Evolutionary conservation across 176 grass and related monocot genomes (phyloP).

Genomic region (Phragmites australis): DNA sequence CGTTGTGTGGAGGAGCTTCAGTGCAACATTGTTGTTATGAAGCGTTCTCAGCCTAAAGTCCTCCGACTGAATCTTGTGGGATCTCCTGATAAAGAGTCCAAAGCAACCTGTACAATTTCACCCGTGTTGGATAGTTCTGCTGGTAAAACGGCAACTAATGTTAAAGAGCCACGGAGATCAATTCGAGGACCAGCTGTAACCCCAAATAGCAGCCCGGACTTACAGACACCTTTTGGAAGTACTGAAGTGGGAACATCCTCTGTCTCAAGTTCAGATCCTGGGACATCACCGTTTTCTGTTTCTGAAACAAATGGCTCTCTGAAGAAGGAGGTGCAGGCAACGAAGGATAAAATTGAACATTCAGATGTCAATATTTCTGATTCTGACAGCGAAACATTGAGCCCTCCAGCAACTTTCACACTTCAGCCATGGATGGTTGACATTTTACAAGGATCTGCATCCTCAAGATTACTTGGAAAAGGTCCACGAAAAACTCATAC

Average conservation of each 20-base stretch:
- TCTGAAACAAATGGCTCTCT: slow-evolving; percentile 63
- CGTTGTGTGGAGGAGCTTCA: slow-evolving; percentile 88
- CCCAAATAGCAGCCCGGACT: slow-evolving; percentile 86
- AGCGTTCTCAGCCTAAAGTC: slow-evolving; percentile 95
- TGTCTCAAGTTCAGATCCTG: slow-evolving; percentile 95
- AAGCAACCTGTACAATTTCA: slow-evolving; percentile 36
- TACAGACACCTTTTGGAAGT: slow-evolving; percentile 73
- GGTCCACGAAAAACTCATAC: slow-evolving; percentile 46
- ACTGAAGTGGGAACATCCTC: slow-evolving; percentile 93
- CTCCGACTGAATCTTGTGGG: slow-evolving; percentile 91
- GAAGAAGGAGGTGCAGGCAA: slow-evolving; percentile 58
- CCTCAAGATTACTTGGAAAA: slow-evolving; percentile 50
- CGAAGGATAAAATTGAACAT: slow-evolving; percentile 55
- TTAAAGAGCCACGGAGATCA: slow-evolving; percentile 55
- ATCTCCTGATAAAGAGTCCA: slow-evolving; percentile 74
- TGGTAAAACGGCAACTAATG: slow-evolving; percentile 44
- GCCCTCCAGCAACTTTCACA: slow-evolving; percentile 60
- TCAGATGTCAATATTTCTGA: slow-evolving; percentile 69
- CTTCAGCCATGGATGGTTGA: slow-evolving; percentile 86
- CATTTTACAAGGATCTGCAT: slow-evolving; percentile 55
- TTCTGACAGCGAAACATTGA: slow-evolving; percentile 75
- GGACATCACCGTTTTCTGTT: slow-evolving; percentile 77
- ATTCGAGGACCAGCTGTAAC: slow-evolving; percentile 87
- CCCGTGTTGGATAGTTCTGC: slow-evolving; percentile 38
- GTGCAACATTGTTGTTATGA: slow-evolving; percentile 99